A percentile compares a stretch with the other conserved stretches of the same genome.
Conservation (phyloP, 352 stramenopile genomes). For the Phytophthora hybrid region DNA sequence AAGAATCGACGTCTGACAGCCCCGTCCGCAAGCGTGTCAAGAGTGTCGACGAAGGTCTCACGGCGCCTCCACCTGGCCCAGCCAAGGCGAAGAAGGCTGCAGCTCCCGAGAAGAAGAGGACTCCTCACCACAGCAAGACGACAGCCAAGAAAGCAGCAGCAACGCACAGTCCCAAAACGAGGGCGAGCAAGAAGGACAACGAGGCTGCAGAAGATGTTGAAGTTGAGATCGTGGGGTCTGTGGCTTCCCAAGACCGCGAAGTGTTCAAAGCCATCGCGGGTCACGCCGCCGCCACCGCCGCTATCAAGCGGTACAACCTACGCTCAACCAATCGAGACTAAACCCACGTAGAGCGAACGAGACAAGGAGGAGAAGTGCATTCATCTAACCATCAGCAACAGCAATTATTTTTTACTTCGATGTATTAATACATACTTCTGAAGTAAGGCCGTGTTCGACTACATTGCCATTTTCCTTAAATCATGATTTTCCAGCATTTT, state of each 20-base stretch:
- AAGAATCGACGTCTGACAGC: slow-evolving; percentile 27
- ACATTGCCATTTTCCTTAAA: too few species aligned
- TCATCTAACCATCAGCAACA: not conserved
- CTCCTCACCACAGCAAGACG: slow-evolving; percentile 18
- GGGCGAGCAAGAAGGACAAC: slow-evolving; percentile 18
- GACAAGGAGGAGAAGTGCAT: not conserved
- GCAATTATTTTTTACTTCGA: not conserved
- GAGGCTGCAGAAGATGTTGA: slow-evolving; percentile 25
- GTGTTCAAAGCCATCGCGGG: slow-evolving; percentile 67
- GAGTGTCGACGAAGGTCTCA: slow-evolving; percentile 20
- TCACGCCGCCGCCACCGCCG: slow-evolving; percentile 65
- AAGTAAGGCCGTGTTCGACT: too few species aligned
- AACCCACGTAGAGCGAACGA: not conserved
- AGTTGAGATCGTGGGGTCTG: slow-evolving; percentile 1
- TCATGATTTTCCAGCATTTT: too few species aligned
- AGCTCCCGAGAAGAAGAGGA: slow-evolving; percentile 32
- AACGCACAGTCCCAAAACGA: slow-evolving; percentile 9
- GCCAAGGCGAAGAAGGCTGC: slow-evolving; percentile 26
- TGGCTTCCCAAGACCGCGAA: slow-evolving; percentile 56
- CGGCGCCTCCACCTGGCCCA: slow-evolving; percentile 4
- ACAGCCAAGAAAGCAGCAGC: slow-evolving; percentile 22
- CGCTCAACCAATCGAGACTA: slow-evolving; percentile 37
- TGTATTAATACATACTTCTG: too few species aligned
- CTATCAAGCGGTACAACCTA: slow-evolving; percentile 62
- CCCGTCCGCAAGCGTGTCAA: slow-evolving; percentile 45